A percentile compares a stretch with the other conserved stretches of the same genome.
Conservation (phyloP, 2,329 filamentous ascomycete genomes). For the Pyrenochaeta sp. region DNA sequence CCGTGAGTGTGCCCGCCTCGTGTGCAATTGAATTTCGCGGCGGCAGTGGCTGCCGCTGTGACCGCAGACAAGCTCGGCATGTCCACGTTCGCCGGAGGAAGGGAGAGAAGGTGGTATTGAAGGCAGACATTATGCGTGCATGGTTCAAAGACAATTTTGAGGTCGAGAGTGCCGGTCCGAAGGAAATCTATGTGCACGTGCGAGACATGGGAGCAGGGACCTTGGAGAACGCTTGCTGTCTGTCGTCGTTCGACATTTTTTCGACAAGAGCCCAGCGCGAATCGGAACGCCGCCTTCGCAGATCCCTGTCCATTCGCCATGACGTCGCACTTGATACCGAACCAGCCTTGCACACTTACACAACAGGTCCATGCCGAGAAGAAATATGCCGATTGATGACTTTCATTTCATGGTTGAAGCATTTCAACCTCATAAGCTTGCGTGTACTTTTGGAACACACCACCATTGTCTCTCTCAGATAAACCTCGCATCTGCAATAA, state of each 20-base stretch:
- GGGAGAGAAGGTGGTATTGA: conserved; percentile 26
- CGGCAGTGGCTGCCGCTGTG: conserved; percentile 26
- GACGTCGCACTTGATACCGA: not conserved
- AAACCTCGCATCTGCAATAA: too few relatives aligned
- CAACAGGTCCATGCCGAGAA: too few relatives aligned
- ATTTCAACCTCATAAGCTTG: too few relatives aligned
- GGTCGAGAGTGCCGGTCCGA: not conserved
- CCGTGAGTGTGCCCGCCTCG: conserved; percentile 5
- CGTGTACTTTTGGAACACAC: too few relatives aligned
- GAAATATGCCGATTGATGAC: too few relatives aligned
- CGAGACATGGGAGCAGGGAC: too few relatives aligned
- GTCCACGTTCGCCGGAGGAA: conserved; percentile 44
- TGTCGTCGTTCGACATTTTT: conserved; percentile 24
- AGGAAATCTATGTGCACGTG: too few relatives aligned
- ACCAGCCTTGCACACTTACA: too few relatives aligned
- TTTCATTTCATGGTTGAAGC: too few relatives aligned
- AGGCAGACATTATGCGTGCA: conserved; percentile 42
- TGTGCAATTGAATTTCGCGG: conserved; percentile 18
- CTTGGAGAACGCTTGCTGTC: too few relatives aligned
- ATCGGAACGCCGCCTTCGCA: conserved; percentile 15
- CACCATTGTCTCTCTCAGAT: too few relatives aligned
- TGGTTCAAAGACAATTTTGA: conserved; percentile 4
- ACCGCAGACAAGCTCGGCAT: conserved; percentile 43
- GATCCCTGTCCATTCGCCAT: not conserved
- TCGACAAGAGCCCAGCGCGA: conserved; percentile 17